phyloP scores from a whole-genome alignment of 805 yeast species.

The Starmerella davenportii region DNA sequence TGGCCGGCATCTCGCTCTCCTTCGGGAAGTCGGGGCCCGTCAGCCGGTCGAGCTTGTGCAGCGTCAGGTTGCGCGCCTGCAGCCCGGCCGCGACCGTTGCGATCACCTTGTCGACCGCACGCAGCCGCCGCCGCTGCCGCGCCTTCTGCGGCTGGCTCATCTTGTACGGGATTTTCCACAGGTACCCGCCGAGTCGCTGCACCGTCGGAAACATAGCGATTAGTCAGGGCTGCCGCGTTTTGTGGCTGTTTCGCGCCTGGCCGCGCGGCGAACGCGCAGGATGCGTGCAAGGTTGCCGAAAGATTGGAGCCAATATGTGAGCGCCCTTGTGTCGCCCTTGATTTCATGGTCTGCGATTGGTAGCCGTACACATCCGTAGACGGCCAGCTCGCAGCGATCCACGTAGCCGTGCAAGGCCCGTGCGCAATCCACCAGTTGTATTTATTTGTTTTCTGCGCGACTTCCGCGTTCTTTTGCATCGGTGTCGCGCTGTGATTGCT shows the following conservation, averaged over 20 bases:
- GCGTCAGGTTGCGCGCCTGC: slow-evolving; percentile 21
- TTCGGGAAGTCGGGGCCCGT: slow-evolving; percentile 40
- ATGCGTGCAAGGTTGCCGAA: no score
- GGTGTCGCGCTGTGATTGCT: no score
- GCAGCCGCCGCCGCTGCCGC: slow-evolving; percentile 70
- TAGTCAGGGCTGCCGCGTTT: no score
- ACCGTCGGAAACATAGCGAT: slow-evolving; percentile 12
- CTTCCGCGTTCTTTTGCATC: no score
- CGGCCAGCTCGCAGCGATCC: no score
- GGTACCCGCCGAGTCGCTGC: slow-evolving; percentile 45
- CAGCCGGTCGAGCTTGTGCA: slow-evolving; percentile 25
- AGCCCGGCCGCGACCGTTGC: slow-evolving; percentile 41
- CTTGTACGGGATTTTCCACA: slow-evolving; percentile 66
- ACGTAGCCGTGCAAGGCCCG: no score
- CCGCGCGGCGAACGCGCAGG: slow-evolving; percentile 16
- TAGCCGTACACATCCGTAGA: no score
- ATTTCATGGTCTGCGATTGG: no score
- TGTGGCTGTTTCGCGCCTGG: slow-evolving; percentile 15
- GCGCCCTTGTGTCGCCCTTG: no score
- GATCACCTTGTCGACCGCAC: slow-evolving; percentile 61
- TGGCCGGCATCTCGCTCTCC: slow-evolving; percentile 60
- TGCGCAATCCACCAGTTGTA: no score
- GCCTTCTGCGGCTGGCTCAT: slow-evolving; percentile 65
- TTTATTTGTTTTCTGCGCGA: no score
- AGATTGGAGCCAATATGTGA: no score